phyloP scores from a whole-genome alignment of 306 rosid species.

The Dryas alaskensis region DNA sequence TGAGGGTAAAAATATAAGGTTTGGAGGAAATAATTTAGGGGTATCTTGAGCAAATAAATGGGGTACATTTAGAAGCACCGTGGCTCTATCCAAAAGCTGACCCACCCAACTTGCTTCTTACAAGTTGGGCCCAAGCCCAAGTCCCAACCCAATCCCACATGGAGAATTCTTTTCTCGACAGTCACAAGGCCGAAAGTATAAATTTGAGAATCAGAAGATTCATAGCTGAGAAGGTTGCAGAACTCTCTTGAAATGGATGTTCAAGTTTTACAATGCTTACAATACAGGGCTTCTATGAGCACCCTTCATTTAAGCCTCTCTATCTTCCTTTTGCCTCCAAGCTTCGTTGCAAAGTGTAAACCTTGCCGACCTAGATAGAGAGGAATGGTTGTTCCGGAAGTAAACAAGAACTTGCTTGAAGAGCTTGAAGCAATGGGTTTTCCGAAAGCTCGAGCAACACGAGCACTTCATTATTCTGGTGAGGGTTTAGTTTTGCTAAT shows the following conservation, averaged over 20 bases:
- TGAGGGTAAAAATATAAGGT: too few species aligned
- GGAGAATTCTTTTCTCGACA: constrained; percentile 36
- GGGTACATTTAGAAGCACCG: too few species aligned
- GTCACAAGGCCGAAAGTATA: constrained; percentile 31
- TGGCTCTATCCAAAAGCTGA: too few species aligned
- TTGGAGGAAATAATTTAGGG: too few species aligned
- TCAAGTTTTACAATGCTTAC: constrained; percentile 28
- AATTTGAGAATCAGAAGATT: constrained; percentile 24
- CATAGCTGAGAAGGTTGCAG: constrained; percentile 16
- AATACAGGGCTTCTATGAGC: background rate
- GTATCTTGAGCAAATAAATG: too few species aligned
- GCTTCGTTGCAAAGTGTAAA: background rate
- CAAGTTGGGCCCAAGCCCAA: too few species aligned
- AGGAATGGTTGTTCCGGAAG: constrained; percentile 63
- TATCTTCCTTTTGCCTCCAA: background rate
- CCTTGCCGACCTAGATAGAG: background rate
- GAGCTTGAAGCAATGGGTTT: constrained; percentile 67
- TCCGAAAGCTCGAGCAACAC: constrained; percentile 45
- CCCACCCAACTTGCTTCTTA: too few species aligned
- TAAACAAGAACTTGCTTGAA: constrained; percentile 48
- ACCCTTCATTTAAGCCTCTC: constrained; percentile 10
- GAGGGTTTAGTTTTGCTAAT: constrained; percentile 3
- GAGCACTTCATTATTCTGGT: constrained; percentile 74
- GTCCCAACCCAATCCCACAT: background rate
- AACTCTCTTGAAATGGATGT: constrained; percentile 22